Base-by-base conservation (phyloP, 2,329 filamentous ascomycete genomes). In the Annulohypoxylon truncatum region DNA sequence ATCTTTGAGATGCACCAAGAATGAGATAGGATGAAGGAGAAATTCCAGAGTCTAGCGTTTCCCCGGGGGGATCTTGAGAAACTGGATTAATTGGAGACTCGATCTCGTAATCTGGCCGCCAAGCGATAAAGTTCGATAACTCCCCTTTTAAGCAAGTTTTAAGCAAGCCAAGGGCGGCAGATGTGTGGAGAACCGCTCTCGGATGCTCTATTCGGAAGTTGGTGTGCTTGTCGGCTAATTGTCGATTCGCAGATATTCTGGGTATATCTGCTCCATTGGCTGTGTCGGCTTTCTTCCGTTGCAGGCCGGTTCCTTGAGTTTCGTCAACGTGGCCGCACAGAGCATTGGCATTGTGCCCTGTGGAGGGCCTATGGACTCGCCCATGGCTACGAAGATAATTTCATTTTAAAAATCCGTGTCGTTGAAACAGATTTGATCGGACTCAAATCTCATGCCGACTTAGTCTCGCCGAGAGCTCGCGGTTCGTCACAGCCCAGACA, bases 91-190 rank as follows among this genome's bases (percentile, higher is more conserved):
- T 57, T 53, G 50, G 54, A 50, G 47, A 33, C 33, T 38, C 35
- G 38, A 18, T 31, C 18, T 55, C 18, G 47, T 46, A 59, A 47
- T 33, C 48, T 33, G 2, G 15, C 33, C 20, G 66, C 64, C 64
- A 69, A 69, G 67, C 55, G 46, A 62, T 57, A 53, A 56, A 44
- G 47, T 56, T 55, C 48, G 31, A 42, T 12, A 65, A 20, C 57
- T 59, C 61, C 64, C 60, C 53, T 59, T 56, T 69, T 58, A 33
- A 62, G 64, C 56, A 58, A 56, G 57, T 44, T 57, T 67, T 55
- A 33, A 53, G 60, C 60, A 58, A 46, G 61, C 57, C 60, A 67
- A 69, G 67, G n/a, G 60, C 56, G 51, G 51, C 46, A 44, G 15
- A 47, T 55, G 29, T 3, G 67, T 56, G 67, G 67, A 18, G 61